A percentile compares a stretch with the other conserved stretches of the same genome.
Evolutionary conservation across 2,329 filamentous ascomycete species (phyloP).

Genomic region (Fusarium brachygibbosum): DNA sequence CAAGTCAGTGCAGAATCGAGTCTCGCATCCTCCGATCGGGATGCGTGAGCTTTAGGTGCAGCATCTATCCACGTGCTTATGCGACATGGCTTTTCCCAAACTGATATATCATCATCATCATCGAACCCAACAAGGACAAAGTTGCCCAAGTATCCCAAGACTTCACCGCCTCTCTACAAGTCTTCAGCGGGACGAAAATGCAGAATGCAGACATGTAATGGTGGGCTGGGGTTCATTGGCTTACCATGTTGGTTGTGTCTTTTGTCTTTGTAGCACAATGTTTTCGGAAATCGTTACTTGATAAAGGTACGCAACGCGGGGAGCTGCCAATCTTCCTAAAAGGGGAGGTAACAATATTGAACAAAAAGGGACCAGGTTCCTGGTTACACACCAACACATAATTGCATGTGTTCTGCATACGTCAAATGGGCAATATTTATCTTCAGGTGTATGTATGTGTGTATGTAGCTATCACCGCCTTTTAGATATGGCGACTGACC

Average conservation of each 20-base stretch:
- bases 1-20: slow-evolving; percentile 15
- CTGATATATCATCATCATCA: background rate
- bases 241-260: slow-evolving; percentile 5
- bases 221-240: slow-evolving; percentile 18
- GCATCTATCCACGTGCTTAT: slow-evolving; percentile 1
- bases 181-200: slow-evolving; percentile 5
- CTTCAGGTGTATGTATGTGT: background rate
- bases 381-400: slow-evolving; percentile 17
- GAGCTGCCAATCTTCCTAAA: background rate
- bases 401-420: slow-evolving; percentile 14
- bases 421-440: slow-evolving; percentile 14
- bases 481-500: slow-evolving; percentile 4
- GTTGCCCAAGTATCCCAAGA: background rate
- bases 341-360: background rate
- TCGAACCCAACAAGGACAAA: background rate
- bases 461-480: slow-evolving; percentile 12
- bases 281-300: background rate
- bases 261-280: slow-evolving; percentile 13
- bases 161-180: slow-evolving; percentile 20
- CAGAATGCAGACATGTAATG: background rate
- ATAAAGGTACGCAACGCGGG: background rate
- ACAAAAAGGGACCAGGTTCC: slow-evolving; percentile 5
- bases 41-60: slow-evolving; percentile 8
- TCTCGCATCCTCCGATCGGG: slow-evolving; percentile 14
- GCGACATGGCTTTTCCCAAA: background rate